Conservation (phyloP, 352 stramenopile species). For the Phytophthora pinifolia region DNA sequence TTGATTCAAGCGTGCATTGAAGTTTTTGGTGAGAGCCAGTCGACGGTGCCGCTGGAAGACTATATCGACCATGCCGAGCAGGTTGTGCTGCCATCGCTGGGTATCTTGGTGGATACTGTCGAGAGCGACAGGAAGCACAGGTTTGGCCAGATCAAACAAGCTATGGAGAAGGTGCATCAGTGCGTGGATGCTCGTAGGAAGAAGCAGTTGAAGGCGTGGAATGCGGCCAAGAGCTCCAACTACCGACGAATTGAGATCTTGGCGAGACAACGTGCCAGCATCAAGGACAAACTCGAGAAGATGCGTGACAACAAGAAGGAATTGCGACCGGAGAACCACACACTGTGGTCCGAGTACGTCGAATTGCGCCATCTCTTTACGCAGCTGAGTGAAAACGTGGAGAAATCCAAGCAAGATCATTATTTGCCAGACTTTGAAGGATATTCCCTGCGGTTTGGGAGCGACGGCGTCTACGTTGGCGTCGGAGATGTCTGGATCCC, state of each 20-base stretch:
- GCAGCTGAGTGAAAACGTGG: conserved; percentile 58
- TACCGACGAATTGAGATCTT: conserved; percentile 73
- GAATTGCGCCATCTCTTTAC: conserved; percentile 64
- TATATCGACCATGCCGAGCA: conserved; percentile 61
- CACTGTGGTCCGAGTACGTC: conserved; percentile 64
- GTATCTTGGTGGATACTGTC: conserved; percentile 2
- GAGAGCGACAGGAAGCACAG: conserved; percentile 18
- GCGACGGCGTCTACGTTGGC: conserved; percentile 70
- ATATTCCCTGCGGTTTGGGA: conserved; percentile 67
- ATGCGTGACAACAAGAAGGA: conserved; percentile 47
- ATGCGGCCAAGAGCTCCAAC: conserved; percentile 53
- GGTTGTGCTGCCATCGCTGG: conserved; percentile 32
- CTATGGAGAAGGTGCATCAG: conserved; percentile 55
- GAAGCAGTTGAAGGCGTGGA: conserved; percentile 51
- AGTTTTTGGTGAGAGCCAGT: conserved; percentile 40
- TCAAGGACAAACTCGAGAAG: conserved; percentile 60
- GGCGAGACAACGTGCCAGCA: conserved; percentile 51
- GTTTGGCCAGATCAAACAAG: conserved; percentile 45
- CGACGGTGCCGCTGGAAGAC: conserved; percentile 38
- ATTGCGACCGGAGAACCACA: conserved; percentile 48
- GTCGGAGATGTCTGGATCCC: conserved; percentile 71
- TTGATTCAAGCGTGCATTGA: conserved; percentile 62
- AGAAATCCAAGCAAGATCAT: conserved; percentile 68
- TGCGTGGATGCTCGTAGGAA: conserved; percentile 47
- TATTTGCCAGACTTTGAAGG: conserved; percentile 63